Evolutionary conservation across 371 early-diverging fungal species (phyloP).

Genomic region (Mucor piriformis): DNA sequence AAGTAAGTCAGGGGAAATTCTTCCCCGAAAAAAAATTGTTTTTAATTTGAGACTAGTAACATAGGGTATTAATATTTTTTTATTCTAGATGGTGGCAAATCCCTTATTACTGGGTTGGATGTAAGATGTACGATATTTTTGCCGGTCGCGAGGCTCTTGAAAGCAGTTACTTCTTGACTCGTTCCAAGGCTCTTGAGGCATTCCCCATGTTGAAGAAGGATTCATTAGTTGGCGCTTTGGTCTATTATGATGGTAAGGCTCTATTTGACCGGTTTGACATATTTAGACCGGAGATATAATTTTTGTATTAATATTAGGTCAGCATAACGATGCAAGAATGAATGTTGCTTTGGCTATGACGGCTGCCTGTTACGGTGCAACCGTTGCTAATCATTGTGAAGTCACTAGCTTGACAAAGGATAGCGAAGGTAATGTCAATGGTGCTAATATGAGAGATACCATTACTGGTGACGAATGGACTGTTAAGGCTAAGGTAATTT

Average conservation of each 20-base stretch:
- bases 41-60: constrained; percentile 6
- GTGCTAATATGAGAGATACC: constrained; percentile 85
- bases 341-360: constrained; percentile 97
- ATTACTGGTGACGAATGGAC: constrained; percentile 90
- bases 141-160: constrained; percentile 92
- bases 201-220: constrained; percentile 96
- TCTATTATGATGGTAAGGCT: constrained; percentile 93
- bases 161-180: constrained; percentile 85
- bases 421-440: constrained; percentile 65
- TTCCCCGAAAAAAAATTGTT: not conserved
- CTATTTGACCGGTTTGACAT: not conserved
- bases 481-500: constrained; percentile 79
- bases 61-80: not conserved
- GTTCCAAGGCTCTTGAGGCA: constrained; percentile 85
- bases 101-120: constrained; percentile 97
- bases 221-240: constrained; percentile 91
- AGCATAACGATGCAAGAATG: constrained; percentile 98
- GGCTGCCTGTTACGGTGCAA: constrained; percentile 93
- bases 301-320: constrained; percentile 54
- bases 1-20: constrained; percentile 53
- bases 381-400: constrained; percentile 95
- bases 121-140: constrained; percentile 95
- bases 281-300: constrained; percentile 5
- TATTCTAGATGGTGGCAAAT: constrained; percentile 85
- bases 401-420: constrained; percentile 85